Percentiles rank a stretch among this genome's conserved stretches.
Conservation (phyloP, 441 rosid genomes). For the Gossypium gossypioides region DNA sequence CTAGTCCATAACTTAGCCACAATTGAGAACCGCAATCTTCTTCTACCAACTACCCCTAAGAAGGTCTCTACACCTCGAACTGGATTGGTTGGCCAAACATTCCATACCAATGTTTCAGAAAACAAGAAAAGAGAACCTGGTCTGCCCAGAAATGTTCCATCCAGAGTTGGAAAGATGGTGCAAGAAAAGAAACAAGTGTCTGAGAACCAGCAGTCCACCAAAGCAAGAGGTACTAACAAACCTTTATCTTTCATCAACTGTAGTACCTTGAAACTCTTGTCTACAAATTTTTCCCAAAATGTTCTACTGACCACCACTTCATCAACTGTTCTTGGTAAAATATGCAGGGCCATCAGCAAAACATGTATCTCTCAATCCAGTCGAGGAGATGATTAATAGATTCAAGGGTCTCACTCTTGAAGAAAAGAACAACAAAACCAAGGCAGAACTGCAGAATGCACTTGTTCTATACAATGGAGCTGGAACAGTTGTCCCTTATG, state of each 20-base stretch:
- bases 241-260: conserved; percentile 13
- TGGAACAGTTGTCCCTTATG: conserved; percentile 51
- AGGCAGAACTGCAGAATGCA: conserved; percentile 37
- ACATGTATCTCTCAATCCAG: conserved; percentile 17
- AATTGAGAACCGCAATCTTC: conserved; percentile 20
- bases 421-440: conserved; percentile 19
- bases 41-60: conserved; percentile 30
- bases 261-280: not conserved
- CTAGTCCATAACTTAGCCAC: conserved; percentile 21
- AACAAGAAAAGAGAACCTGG: conserved; percentile 23
- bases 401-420: conserved; percentile 40
- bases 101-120: conserved; percentile 19
- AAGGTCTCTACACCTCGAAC: conserved; percentile 23
- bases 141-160: conserved; percentile 20
- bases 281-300: conserved; percentile 15
- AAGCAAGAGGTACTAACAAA: conserved; percentile 37
- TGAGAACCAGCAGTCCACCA: conserved; percentile 23
- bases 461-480: conserved; percentile 44
- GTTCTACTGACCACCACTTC: conserved; percentile 13
- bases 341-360: conserved; percentile 33
- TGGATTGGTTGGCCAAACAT: conserved; percentile 17
- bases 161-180: conserved; percentile 21
- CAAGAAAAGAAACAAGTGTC: conserved; percentile 23
- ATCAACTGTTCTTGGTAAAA: conserved; percentile 18
- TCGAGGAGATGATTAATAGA: conserved; percentile 41